These are phyloP conservation scores for Heliamphora exappendiculata DNA, from an alignment of 148 eudicot genomes.

Conservation along the genomic window DNA sequence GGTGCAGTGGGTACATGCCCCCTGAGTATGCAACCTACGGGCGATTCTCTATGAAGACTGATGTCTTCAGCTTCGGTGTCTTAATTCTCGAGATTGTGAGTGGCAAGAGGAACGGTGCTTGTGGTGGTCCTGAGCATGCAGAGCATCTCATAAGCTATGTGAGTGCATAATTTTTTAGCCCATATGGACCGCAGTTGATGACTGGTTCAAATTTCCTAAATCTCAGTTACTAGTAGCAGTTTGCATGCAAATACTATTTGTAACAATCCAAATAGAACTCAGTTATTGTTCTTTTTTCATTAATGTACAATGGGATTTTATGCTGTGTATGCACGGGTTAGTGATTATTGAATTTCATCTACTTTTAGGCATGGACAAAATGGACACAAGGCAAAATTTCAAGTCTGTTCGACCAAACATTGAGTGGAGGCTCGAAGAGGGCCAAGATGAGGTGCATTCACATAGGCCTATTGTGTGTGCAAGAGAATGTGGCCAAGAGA, in stretches of 20 bases:
- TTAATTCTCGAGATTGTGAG: no score
- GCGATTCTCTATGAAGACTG: conserved; percentile 11
- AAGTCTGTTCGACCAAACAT: background rate
- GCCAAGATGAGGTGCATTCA: conserved; percentile 10
- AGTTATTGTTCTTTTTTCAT: no score
- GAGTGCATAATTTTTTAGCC: conserved; percentile 14
- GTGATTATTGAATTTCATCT: background rate
- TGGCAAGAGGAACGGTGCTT: conserved; percentile 20
- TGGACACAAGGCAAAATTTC: conserved; percentile 5
- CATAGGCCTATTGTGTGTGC: conserved; percentile 32
- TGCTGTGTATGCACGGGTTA: no score
- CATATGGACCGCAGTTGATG: no score
- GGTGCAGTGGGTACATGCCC: background rate
- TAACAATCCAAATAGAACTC: background rate
- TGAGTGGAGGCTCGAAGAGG: background rate
- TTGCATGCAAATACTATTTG: background rate
- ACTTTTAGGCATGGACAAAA: conserved; percentile 15
- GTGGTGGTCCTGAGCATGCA: background rate
- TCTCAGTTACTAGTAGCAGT: no score
- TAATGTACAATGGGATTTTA: no score
- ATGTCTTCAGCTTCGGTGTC: conserved; percentile 37
- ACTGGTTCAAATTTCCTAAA: no score
- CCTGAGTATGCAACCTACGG: background rate
- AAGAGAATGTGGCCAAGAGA: conserved; percentile 24
- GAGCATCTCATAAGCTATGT: conserved; percentile 27